Evolutionary conservation across 2,329 filamentous ascomycete species (phyloP), one percentile per base, ranked within the genome.

Genomic region (Ustulina deusta): DNA sequence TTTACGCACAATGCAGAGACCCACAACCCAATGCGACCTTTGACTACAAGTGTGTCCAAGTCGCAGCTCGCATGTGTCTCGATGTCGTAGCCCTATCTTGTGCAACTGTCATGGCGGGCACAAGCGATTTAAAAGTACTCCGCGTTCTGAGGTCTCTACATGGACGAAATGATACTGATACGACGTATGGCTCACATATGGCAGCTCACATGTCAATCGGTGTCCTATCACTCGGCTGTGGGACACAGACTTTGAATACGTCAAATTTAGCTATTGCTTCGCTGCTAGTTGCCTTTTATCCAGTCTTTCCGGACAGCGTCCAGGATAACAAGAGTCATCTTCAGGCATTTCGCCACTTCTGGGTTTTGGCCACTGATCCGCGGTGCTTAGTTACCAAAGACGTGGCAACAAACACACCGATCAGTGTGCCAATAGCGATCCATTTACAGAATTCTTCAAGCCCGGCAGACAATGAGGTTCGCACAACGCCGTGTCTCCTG

Each of bases 331-430:
- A 93, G 71, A 94, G 93, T 11, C 96, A 99, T 75, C 85, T 99
- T 6, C 96, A 99, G 82, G 96, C 97, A 3, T 96, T 99, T 82
- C 90, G 97, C 5, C 95, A 99, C 80, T 92, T 99, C 76, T 99
- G 96, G 96, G 95, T 97, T 11, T 85, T 99, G 3, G 96, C 96
- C 1, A 91, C 93, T 0, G 96, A 99, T 75, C 89, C 93, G 10
- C 89, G 97, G 59, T 98, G 95, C 77, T 86, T 99, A 0, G 89
- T 99, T 0, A 88, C 93, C 20, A 92, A 95, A 69, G 96, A 99
- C 73, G 87, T 96, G 2, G 90, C 96, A 66, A 97, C 93, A 0
- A 89, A 91, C 46, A 89, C 93, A 49, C 92, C 94, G 0, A 88
- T 97, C 56, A 87, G 89, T 7, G 86, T 94, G 1, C 89, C 92